Evolutionary conservation across 1,139 yeast species (phyloP).

Genomic region (Scheffersomyces illinoinensis): DNA sequence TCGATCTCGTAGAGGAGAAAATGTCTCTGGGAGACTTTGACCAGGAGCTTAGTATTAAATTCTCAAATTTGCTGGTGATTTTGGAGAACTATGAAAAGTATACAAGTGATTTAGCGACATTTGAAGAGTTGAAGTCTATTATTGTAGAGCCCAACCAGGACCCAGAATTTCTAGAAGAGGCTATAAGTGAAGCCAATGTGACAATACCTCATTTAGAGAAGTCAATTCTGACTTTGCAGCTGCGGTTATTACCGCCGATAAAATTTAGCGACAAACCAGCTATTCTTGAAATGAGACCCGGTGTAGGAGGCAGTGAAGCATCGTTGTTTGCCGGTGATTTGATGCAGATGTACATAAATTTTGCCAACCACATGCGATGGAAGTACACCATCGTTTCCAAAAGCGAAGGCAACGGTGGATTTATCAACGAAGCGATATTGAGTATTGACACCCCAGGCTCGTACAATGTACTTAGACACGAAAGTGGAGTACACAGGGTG

Average conservation of each 20-base stretch:
- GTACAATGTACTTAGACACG: slow-evolving; percentile 71
- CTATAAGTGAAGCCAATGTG: slow-evolving; percentile 23
- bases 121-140: slow-evolving; percentile 38
- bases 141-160: slow-evolving; percentile 31
- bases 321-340: slow-evolving; percentile 81
- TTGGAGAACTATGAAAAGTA: slow-evolving; percentile 55
- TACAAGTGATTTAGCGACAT: slow-evolving; percentile 32
- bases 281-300: slow-evolving; percentile 85
- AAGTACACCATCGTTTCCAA: slow-evolving; percentile 58
- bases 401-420: slow-evolving; percentile 62
- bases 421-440: slow-evolving; percentile 72
- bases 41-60: slow-evolving; percentile 54
- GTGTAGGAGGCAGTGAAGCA: slow-evolving; percentile 96
- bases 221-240: slow-evolving; percentile 48
- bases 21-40: slow-evolving; percentile 54
- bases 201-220: slow-evolving; percentile 36
- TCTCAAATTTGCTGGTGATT: slow-evolving; percentile 55
- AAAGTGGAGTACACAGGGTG: slow-evolving; percentile 95
- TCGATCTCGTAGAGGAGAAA: slow-evolving; percentile 45
- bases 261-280: slow-evolving; percentile 79
- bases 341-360: slow-evolving; percentile 76
- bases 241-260: slow-evolving; percentile 70
- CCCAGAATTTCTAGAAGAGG: slow-evolving; percentile 29
- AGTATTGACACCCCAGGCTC: slow-evolving; percentile 76
- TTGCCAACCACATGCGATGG: slow-evolving; percentile 71